A percentile compares a stretch with the other conserved stretches of the same genome.
Evolutionary conservation across 148 eudicot species (phyloP).

Genomic region (Polygonum aviculare): DNA sequence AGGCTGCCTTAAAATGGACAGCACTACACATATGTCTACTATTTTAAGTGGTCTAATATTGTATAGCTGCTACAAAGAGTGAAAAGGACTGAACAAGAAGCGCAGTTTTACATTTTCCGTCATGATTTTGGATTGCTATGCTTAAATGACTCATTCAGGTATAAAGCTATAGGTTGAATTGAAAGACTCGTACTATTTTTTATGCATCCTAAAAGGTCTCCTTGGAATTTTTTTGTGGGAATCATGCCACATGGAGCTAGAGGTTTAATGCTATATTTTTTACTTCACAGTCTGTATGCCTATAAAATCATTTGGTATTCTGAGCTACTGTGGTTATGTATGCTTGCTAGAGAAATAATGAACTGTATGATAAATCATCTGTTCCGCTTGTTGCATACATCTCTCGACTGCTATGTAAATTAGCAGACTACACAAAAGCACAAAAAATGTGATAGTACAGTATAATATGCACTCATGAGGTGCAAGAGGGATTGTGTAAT

Average conservation of each 20-base stretch:
- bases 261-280: background rate
- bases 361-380: background rate
- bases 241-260: background rate
- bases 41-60: background rate
- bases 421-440: too few relatives aligned
- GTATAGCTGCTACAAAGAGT: background rate
- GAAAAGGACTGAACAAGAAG: background rate
- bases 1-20: background rate
- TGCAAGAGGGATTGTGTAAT: too few relatives aligned
- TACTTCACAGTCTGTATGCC: background rate
- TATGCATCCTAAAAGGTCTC: background rate
- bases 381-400: too few relatives aligned
- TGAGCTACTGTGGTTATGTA: background rate
- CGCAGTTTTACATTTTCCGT: background rate
- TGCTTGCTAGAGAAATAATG: background rate
- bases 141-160: background rate
- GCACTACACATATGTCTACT: background rate
- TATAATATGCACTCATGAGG: too few relatives aligned
- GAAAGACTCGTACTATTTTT: background rate
- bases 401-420: too few relatives aligned
- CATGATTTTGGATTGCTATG: background rate
- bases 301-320: background rate
- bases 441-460: too few relatives aligned
- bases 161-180: background rate
- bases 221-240: background rate